Evolutionary conservation across 257 asterid species (phyloP).

Genomic region (Eustoma russellianum): DNA sequence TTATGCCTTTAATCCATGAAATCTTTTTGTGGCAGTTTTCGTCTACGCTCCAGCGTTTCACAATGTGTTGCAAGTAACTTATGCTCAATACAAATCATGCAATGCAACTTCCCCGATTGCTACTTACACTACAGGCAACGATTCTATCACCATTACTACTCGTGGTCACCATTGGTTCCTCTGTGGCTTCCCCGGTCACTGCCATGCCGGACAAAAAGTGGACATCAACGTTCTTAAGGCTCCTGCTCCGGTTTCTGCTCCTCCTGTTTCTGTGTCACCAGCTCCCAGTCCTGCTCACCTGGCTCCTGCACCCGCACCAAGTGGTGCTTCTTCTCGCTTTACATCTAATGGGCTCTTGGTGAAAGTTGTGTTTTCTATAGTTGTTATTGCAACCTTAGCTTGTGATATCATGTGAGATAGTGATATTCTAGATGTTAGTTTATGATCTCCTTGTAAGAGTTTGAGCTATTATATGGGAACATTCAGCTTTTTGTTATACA

Average conservation of each 20-base stretch:
- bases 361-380: slow-evolving; percentile 12
- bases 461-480: no score
- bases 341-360: slow-evolving; percentile 6
- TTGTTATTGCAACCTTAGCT: slow-evolving; percentile 1
- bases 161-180: slow-evolving; percentile 73
- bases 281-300: slow-evolving; percentile 22
- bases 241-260: slow-evolving; percentile 15
- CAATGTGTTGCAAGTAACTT: slow-evolving; percentile 81
- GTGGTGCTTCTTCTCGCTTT: slow-evolving; percentile 22
- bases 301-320: slow-evolving; percentile 42
- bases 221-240: slow-evolving; percentile 43
- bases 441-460: slow-evolving; percentile 2
- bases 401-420: slow-evolving; percentile 1
- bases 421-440: background rate
- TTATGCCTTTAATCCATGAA: no score
- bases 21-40: slow-evolving; percentile 32
- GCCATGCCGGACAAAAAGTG: slow-evolving; percentile 75
- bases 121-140: slow-evolving; percentile 74
- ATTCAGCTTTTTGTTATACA: background rate
- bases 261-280: slow-evolving; percentile 31
- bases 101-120: slow-evolving; percentile 65
- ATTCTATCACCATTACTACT: slow-evolving; percentile 45
- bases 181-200: slow-evolving; percentile 80
- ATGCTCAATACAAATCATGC: slow-evolving; percentile 49
- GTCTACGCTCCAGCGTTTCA: slow-evolving; percentile 68